These are phyloP conservation scores for Fusarium burgessii DNA, from an alignment of 2,329 filamentous ascomycete genomes.

Conservation along the genomic window DNA sequence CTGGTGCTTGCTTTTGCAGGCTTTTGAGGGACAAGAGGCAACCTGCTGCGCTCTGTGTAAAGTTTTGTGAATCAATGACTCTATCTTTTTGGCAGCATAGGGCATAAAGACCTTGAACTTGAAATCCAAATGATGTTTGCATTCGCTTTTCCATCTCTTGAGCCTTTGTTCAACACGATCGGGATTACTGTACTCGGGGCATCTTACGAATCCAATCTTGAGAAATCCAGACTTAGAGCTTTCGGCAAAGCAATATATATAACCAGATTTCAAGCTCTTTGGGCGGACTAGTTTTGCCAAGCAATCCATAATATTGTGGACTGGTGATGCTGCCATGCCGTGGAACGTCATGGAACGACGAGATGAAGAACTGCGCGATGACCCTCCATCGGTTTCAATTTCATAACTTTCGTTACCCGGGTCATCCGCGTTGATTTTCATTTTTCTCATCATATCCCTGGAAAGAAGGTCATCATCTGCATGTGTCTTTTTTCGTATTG, in stretches of 20 bases:
- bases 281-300: not conserved
- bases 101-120: not conserved
- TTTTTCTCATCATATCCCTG: not conserved
- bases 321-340: not conserved
- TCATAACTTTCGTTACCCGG: not conserved
- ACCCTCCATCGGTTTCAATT: not conserved
- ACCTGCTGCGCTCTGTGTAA: not conserved
- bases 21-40: not conserved
- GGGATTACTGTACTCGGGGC: not conserved
- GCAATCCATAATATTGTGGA: not conserved
- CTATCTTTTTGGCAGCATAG: not conserved
- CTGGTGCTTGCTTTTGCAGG: not conserved
- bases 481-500: not conserved
- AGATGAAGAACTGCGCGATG: not conserved
- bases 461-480: not conserved
- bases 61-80: slow-evolving; percentile 1
- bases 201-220: slow-evolving; percentile 7
- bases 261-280: not conserved
- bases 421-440: not conserved
- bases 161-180: not conserved
- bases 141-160: rapidly evolving
- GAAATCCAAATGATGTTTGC: not conserved
- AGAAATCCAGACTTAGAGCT: slow-evolving; percentile 5
- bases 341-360: not conserved
- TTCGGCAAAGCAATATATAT: slow-evolving; percentile 25